Conservation (phyloP, 2,329 filamentous ascomycete species). For the Calonectria crousiana region DNA sequence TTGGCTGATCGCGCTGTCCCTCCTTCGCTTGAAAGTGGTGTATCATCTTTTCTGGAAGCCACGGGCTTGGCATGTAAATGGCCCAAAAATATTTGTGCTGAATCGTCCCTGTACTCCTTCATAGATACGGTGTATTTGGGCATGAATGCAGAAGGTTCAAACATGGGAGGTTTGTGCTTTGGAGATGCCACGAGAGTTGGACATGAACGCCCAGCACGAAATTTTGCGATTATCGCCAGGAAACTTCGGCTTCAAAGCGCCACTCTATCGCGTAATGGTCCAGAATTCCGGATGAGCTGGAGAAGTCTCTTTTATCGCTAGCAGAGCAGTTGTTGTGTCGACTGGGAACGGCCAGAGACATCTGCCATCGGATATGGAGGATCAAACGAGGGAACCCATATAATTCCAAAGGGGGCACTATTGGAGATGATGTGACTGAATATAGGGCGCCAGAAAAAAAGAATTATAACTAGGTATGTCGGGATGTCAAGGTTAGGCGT, state of each 20-base stretch:
- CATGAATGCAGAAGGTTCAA: not conserved
- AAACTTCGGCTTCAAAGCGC: not conserved
- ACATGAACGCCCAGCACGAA: not conserved
- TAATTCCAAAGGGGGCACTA: not conserved
- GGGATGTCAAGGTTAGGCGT: not conserved
- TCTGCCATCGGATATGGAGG: conserved; percentile 28
- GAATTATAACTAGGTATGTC: conserved; percentile 2
- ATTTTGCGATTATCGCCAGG: not conserved
- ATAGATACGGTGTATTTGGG: not conserved
- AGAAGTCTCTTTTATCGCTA: not conserved
- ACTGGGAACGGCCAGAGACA: conserved; percentile 15
- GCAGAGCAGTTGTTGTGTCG: not conserved
- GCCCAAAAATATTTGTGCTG: too few relatives aligned
- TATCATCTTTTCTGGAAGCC: too few relatives aligned
- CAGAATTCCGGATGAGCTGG: not conserved
- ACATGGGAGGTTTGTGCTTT: not conserved
- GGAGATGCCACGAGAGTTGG: not conserved
- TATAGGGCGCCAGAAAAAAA: not conserved
- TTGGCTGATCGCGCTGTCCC: not conserved
- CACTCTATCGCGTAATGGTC: not conserved
- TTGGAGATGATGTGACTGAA: conserved; percentile 10
- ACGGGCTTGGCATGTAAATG: not conserved
- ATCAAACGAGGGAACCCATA: not conserved
- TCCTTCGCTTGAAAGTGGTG: not conserved
- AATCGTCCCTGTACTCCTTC: not conserved